Percentiles rank a stretch among this genome's conserved stretches.
These are phyloP conservation scores for Ogataea methanolica DNA, from an alignment of 805 yeast genomes.

Conservation along the genomic window DNA sequence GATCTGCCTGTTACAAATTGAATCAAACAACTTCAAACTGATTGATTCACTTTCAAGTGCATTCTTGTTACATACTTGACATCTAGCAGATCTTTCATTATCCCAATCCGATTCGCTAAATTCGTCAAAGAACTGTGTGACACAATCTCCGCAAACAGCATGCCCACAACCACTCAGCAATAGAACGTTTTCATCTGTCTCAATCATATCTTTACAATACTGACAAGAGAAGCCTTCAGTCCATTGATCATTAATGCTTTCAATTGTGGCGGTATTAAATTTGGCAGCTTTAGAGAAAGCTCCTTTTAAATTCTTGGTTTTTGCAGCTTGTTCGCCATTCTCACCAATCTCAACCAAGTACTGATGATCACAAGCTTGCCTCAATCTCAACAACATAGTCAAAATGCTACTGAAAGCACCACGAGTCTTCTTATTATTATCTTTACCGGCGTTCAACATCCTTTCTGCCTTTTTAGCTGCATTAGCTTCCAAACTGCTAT, in stretches of 20 bases:
- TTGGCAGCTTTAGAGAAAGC: constrained; percentile 20
- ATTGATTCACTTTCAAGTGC: constrained; percentile 37
- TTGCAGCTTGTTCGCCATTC: constrained; percentile 34
- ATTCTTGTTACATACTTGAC: constrained; percentile 47
- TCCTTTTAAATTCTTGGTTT: constrained; percentile 30
- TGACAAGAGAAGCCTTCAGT: constrained; percentile 52
- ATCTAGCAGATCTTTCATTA: constrained; percentile 38
- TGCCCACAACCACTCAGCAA: constrained; percentile 70
- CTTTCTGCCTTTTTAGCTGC: constrained; percentile 49
- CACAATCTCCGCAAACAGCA: constrained; percentile 57
- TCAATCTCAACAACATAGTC: constrained; percentile 65
- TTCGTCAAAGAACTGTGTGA: constrained; percentile 46
- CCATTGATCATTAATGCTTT: constrained; percentile 31
- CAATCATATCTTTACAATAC: constrained; percentile 53
- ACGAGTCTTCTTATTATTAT: constrained; percentile 4
- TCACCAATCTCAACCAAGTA: constrained; percentile 66
- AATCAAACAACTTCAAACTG: constrained; percentile 49
- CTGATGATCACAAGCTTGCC: constrained; percentile 86
- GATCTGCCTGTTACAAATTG: constrained; percentile 31
- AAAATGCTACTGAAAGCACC: constrained; percentile 55
- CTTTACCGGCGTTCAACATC: constrained; percentile 31
- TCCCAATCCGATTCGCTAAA: constrained; percentile 31
- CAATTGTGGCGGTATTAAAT: constrained; percentile 20
- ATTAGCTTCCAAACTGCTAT: constrained; percentile 49
- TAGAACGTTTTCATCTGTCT: constrained; percentile 39